Evolutionary conservation across 2,329 filamentous ascomycete genomes (phyloP), one percentile per base, ranked within the genome.

Genomic region (Hyphodiscus sp.): DNA sequence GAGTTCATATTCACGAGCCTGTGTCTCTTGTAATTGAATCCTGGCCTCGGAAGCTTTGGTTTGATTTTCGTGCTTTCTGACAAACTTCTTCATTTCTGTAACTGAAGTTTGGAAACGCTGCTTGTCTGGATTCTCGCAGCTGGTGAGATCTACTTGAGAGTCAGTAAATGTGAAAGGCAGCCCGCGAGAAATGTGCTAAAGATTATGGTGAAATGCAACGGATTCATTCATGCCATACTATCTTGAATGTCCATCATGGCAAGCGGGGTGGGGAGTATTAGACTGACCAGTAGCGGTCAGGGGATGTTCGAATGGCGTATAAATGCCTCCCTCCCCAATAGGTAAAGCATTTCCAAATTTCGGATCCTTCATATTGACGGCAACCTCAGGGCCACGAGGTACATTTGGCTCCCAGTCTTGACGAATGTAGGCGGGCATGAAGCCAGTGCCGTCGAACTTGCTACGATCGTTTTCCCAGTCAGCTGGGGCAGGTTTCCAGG

Each of bases 381-480:
- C 20, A 23, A 47, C 42, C 20, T 43, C 30, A 20, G 42, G 20
- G 30, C 44, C 42, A 29, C 41, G 9, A 15, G 58, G 53, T n/a
- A 59, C 16, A 33, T 43, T 49, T 19, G 50, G 41, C 23, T 48
- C 49, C 67, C 67, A 69, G 13, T 50, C 47, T 49, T 65, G 62
- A 33, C 48, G 46, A 33, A 67, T 61, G 45, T 63, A 68, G 2
- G 55, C 53, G 6, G 58, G 51, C 15, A 65, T 54, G 45, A 59
- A 65, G 20, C 49, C 49, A 18, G 54, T 53, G 23, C 23, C 3
- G 50, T 63, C 60, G 43, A 64, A 65, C 6, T 2, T 23, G 15
- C 47, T 42, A 29, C 64, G 56, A 43, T 62, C 62, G 23, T 55
- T 48, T 47, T 65, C 63, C 59, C 63, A 65, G 30, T 64, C 59